Percentiles rank a stretch among this genome's conserved stretches.
Evolutionary conservation across 2,329 filamentous ascomycete species (phyloP).

Genomic region (Penicillium sp.): DNA sequence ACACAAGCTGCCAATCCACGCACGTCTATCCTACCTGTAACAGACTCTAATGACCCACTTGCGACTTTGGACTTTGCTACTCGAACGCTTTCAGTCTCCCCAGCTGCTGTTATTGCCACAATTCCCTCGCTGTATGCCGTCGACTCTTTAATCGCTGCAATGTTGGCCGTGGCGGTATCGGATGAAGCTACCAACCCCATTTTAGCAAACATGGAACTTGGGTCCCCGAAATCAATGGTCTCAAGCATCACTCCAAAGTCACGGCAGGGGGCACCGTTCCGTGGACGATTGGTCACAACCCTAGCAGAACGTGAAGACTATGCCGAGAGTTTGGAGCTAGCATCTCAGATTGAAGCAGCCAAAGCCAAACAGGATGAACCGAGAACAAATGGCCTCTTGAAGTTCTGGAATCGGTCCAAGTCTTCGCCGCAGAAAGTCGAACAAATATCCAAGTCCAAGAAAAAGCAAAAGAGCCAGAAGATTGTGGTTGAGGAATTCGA

Average conservation of each 20-base stretch:
- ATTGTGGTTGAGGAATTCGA: slow-evolving; percentile 46
- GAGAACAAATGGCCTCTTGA: slow-evolving; percentile 16
- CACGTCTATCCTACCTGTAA: slow-evolving; percentile 42
- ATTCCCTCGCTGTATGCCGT: slow-evolving; percentile 50
- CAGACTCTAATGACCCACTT: slow-evolving; percentile 40
- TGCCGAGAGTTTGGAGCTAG: slow-evolving; percentile 37
- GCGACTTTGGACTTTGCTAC: slow-evolving; percentile 46
- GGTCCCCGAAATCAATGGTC: slow-evolving; percentile 15
- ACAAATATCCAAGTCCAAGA: slow-evolving; percentile 9
- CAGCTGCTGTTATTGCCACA: slow-evolving; percentile 39
- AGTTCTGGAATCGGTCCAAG: slow-evolving; percentile 14
- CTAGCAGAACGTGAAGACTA: slow-evolving; percentile 46
- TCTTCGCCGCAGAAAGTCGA: not conserved
- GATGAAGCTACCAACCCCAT: slow-evolving; percentile 43
- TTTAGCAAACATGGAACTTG: slow-evolving; percentile 37
- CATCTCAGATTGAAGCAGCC: slow-evolving; percentile 32
- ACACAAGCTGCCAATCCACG: slow-evolving; percentile 33
- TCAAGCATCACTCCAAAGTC: slow-evolving; percentile 5
- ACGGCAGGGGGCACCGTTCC: slow-evolving; percentile 20
- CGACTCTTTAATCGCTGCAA: slow-evolving; percentile 47
- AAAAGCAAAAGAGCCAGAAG: slow-evolving; percentile 28
- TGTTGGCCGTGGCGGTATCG: slow-evolving; percentile 46
- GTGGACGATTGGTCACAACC: slow-evolving; percentile 36
- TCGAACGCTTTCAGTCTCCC: slow-evolving; percentile 41
- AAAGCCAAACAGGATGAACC: slow-evolving; percentile 7